These are phyloP conservation scores for Microstroma glucosiphilum DNA, from an alignment of 1,284 basidiomycete genomes.

Conservation along the genomic window DNA sequence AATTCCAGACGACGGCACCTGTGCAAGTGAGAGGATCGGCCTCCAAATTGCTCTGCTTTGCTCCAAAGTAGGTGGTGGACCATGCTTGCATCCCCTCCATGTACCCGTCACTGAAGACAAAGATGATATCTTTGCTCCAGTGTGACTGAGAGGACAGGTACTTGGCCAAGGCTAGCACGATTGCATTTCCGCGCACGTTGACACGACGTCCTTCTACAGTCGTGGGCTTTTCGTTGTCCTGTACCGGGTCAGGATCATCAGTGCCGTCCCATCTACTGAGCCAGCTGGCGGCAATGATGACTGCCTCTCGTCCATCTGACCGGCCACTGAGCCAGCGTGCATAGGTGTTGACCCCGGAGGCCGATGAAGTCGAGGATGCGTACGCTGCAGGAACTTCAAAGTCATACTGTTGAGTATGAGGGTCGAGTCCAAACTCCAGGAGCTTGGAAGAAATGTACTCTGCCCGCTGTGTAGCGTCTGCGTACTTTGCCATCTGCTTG, in stretches of 20 bases:
- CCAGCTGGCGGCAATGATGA: conserved; percentile 85
- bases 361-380: conserved; percentile 17
- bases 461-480: conserved; percentile 9
- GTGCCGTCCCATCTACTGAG: conserved; percentile 55
- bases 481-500: conserved; percentile 6
- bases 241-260: conserved; percentile 49
- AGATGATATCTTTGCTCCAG: conserved; percentile 64
- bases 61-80: conserved; percentile 73
- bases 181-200: conserved; percentile 82
- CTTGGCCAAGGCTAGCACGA: conserved; percentile 70
- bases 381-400: conserved; percentile 13
- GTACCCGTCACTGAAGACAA: conserved; percentile 82
- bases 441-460: not conserved
- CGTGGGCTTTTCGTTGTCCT: conserved; percentile 22
- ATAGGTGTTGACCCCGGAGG: conserved; percentile 70
- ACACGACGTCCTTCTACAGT: conserved; percentile 53
- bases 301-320: conserved; percentile 79
- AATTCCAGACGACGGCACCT: conserved; percentile 65
- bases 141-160: conserved; percentile 60
- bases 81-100: conserved; percentile 88
- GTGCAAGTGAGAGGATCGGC: conserved; percentile 57
- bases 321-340: conserved; percentile 75
- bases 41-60: conserved; percentile 61
- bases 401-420: conserved; percentile 19
- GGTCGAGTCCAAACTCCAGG: conserved; percentile 25